A percentile compares a stretch with the other conserved stretches of the same genome.
Evolutionary conservation across 2,329 filamentous ascomycete genomes (phyloP).

Genomic region (Aspergillus sp.): DNA sequence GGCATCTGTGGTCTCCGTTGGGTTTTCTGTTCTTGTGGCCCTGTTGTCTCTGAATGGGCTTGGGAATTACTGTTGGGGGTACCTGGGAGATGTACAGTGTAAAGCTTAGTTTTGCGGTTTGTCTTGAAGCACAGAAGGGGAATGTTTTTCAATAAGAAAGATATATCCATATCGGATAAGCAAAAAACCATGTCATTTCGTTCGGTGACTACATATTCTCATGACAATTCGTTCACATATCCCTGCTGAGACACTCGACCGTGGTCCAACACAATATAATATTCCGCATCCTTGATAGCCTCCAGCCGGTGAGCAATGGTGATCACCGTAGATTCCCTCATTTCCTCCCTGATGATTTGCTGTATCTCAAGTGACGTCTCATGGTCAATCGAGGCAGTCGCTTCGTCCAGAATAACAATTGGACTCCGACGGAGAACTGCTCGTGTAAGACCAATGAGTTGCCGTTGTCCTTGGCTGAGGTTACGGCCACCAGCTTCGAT

Average conservation of each 20-base stretch:
- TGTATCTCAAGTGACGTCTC: conserved; percentile 51
- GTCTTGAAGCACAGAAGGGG: too few species aligned
- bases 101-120: too few species aligned
- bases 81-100: too few species aligned
- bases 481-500: conserved; percentile 60
- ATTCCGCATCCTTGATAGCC: conserved; percentile 56
- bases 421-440: conserved; percentile 58
- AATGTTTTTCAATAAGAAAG: neutral
- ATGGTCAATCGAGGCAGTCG: conserved; percentile 60
- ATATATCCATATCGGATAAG: neutral
- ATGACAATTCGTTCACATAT: conserved; percentile 14
- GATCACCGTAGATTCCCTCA: conserved; percentile 51
- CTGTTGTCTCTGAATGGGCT: too few species aligned
- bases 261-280: conserved; percentile 50
- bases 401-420: conserved; percentile 63
- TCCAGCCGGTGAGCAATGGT: conserved; percentile 62
- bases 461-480: conserved; percentile 60
- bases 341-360: conserved; percentile 31
- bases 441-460: conserved; percentile 60
- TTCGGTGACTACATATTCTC: neutral
- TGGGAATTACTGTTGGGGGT: too few species aligned
- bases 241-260: conserved; percentile 39
- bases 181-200: neutral
- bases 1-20: too few species aligned
- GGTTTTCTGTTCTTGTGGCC: too few species aligned